These are phyloP conservation scores for Lecanicillium sp. DNA, from an alignment of 2,329 filamentous ascomycete species.

Conservation along the genomic window DNA sequence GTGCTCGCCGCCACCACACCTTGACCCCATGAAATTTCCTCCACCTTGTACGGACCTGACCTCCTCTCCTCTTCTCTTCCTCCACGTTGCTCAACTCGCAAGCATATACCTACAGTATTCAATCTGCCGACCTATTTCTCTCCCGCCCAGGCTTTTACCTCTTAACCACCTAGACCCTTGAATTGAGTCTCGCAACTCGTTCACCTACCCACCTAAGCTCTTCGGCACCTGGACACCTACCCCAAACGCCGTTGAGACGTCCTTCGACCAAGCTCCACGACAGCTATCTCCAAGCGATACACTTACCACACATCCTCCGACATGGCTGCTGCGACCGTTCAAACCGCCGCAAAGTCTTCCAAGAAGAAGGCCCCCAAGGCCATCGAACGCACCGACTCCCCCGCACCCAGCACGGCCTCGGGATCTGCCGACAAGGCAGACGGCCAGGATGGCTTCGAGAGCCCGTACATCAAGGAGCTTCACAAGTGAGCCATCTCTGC, in stretches of 20 bases:
- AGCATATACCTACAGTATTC: slow-evolving; percentile 2
- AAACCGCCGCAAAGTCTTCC: slow-evolving; percentile 56
- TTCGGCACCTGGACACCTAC: too few relatives aligned
- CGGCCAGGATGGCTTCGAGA: slow-evolving; percentile 58
- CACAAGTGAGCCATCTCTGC: slow-evolving; percentile 65
- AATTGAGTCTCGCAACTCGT: neutral
- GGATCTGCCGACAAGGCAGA: slow-evolving; percentile 44
- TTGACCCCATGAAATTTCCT: too few relatives aligned
- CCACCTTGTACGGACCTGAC: neutral
- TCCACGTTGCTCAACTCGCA: neutral
- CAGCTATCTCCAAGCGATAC: neutral
- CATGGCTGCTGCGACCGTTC: slow-evolving; percentile 57
- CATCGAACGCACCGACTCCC: slow-evolving; percentile 44
- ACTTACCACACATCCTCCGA: slow-evolving; percentile 3
- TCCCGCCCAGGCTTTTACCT: too few relatives aligned
- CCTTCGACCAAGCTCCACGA: too few relatives aligned
- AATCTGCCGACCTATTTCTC: slow-evolving; percentile 5
- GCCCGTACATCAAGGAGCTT: slow-evolving; percentile 76
- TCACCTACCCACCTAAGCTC: too few relatives aligned
- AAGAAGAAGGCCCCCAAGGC: slow-evolving; percentile 59
- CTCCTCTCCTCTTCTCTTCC: neutral
- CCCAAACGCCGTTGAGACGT: too few relatives aligned
- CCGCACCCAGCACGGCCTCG: slow-evolving; percentile 40
- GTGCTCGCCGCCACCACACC: too few relatives aligned
- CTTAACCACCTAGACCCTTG: neutral